phyloP scores from a whole-genome alignment of 2,329 filamentous ascomycete species.

The Apiospora pterosperma region DNA sequence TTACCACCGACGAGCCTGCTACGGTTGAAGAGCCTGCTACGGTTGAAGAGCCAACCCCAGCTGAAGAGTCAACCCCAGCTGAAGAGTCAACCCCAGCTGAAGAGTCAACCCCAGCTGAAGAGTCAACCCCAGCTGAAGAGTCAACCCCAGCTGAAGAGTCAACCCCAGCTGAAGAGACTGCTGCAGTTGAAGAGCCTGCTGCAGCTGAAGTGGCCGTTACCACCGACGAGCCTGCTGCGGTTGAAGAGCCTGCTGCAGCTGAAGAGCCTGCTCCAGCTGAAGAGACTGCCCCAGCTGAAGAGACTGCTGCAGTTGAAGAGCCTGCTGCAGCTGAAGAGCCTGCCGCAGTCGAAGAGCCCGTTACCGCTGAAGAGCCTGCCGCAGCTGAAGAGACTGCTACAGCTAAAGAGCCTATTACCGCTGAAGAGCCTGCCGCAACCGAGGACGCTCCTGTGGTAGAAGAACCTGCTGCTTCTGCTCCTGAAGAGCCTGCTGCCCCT shows the following conservation, averaged over 20 bases:
- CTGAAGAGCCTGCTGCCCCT: neutral
- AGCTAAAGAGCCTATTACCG: neutral
- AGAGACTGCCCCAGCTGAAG: neutral
- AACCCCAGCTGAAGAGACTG: neutral
- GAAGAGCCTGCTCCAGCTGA: neutral
- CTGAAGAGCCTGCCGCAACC: neutral
- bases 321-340: neutral
- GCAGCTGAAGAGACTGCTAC: no score
- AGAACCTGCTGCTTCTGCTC: neutral
- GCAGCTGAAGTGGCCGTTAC: slow-evolving; percentile 5
- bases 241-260: slow-evolving; percentile 8
- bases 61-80: neutral
- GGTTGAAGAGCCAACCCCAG: slow-evolving; percentile 3
- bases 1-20: slow-evolving; percentile 11
- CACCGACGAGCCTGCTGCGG: neutral
- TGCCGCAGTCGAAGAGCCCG: neutral
- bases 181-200: neutral
- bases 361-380: neutral
- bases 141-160: slow-evolving; percentile 4
- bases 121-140: slow-evolving; percentile 9
- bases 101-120: slow-evolving; percentile 3
- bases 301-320: neutral
- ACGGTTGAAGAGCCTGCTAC: slow-evolving; percentile 8
- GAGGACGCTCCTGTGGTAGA: neutral
- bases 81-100: slow-evolving; percentile 4